Evolutionary conservation across 1,284 basidiomycete species (phyloP).

Genomic region (Naganishia cerealis): DNA sequence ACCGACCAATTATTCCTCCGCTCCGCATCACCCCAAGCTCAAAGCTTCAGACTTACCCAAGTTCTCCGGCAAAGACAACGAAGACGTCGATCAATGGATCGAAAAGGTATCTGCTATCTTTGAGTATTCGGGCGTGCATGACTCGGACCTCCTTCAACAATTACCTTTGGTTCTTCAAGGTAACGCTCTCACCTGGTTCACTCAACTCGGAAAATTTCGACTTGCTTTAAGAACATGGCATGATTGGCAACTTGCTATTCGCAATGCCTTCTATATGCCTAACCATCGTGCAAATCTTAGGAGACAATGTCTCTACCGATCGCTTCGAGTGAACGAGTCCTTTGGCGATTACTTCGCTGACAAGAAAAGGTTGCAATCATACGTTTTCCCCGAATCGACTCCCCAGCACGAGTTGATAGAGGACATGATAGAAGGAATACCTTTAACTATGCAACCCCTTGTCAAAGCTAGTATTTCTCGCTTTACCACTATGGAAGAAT

Average conservation of each 20-base stretch:
- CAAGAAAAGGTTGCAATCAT: conserved; percentile 12
- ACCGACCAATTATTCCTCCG: not conserved
- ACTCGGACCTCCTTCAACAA: conserved; percentile 4
- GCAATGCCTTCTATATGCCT: conserved; percentile 27
- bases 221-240: conserved; percentile 12
- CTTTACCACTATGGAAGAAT: too few species aligned
- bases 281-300: conserved; percentile 13
- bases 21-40: conserved; percentile 14
- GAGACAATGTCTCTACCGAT: conserved; percentile 10
- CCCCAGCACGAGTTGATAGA: too few species aligned
- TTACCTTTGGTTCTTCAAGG: conserved; percentile 26
- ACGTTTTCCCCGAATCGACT: too few species aligned
- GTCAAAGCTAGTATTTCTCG: conserved; percentile 20
- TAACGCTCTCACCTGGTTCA: conserved; percentile 15
- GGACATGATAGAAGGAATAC: too few species aligned
- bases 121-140: conserved; percentile 1
- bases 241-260: conserved; percentile 17
- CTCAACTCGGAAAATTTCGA: too few species aligned
- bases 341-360: conserved; percentile 21
- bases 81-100: conserved; percentile 25
- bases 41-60: conserved; percentile 24
- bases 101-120: conserved; percentile 21
- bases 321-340: not conserved
- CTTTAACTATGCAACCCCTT: conserved; percentile 18
- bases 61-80: too few species aligned